phyloP scores from a whole-genome alignment of 1,284 basidiomycete species.

The Lentinula novae-zelandiae region DNA sequence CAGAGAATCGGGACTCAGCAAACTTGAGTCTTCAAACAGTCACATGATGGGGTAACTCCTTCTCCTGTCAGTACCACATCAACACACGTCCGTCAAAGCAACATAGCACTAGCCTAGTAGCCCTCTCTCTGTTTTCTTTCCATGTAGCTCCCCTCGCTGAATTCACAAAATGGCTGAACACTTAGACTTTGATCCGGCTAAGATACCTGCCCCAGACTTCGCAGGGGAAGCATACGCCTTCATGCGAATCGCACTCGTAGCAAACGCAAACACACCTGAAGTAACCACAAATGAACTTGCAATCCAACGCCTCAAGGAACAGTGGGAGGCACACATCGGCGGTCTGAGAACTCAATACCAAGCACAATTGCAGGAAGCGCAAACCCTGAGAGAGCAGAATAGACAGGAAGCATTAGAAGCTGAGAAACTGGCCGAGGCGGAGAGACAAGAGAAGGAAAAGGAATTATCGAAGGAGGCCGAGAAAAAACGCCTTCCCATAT shows the following conservation, averaged over 20 bases:
- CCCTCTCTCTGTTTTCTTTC: neutral
- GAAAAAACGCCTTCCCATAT: slow-evolving; percentile 2
- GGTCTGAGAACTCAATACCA: neutral
- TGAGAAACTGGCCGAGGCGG: neutral
- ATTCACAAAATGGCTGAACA: neutral
- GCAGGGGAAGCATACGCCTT: neutral
- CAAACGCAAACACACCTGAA: neutral
- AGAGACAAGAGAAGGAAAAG: neutral
- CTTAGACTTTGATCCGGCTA: neutral
- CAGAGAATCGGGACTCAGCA: neutral
- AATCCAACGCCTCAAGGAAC: neutral
- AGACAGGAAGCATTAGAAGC: neutral
- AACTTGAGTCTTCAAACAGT: neutral
- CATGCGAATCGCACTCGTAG: neutral
- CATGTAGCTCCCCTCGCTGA: neutral
- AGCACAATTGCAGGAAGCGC: neutral
- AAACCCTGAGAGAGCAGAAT: neutral
- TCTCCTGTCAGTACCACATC: neutral
- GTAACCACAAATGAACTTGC: neutral
- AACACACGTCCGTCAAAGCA: neutral
- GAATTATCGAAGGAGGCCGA: slow-evolving; percentile 5
- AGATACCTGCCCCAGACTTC: neutral
- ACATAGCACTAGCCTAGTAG: neutral
- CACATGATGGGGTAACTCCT: neutral
- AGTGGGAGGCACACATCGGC: neutral